Base-by-base conservation (phyloP, 805 yeast genomes). In the Saturnispora galanensis region DNA sequence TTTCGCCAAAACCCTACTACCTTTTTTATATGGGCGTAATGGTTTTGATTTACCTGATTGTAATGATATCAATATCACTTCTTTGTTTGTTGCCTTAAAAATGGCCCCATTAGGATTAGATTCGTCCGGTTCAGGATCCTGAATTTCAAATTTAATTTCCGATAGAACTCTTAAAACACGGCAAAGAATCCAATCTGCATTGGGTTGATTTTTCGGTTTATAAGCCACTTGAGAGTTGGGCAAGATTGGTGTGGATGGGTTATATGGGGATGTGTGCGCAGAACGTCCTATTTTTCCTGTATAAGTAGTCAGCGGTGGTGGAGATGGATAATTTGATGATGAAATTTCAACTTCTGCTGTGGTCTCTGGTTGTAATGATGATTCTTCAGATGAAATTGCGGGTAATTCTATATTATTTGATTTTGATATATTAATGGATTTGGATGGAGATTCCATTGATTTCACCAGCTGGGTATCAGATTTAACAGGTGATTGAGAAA, bases 41-140 rank as follows among this genome's bases (percentile, higher is more conserved):
- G 58, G 56, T 47, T 64, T 51, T 1, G 44, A 29, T 31, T 46
- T 45, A 11, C 47, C 52, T 1, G 30, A 29, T 29, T 46, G 49
- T 12, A 45, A 31, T 0, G 94, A 86, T 36, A 93, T 82, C 33
- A 84, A 65, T 17, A 86, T 71, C 3, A 86, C 64, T 52, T 93
- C 97, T 56, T 81, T 82, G 72, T 84, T 78, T 16, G 75, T 80
- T 9, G 96, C 88, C 55, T 81, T 83, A 65, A 81, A 93, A 1
- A 84, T 70, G 54, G 82, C 90, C 2, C 96, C 96, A 4, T 89
- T 84, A 46, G 89, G 86, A 50, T 84, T 85, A 53, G 79, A 74
- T 56, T 90, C 97, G 57, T 93, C 98, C 0, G 98, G 97, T 56
- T 93, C 98, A 0, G 97, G 96, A 61, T 93, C 98, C 54, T 86